Evolutionary conservation across 257 asterid genomes (phyloP).

Genomic region (Apocynum venetum): DNA sequence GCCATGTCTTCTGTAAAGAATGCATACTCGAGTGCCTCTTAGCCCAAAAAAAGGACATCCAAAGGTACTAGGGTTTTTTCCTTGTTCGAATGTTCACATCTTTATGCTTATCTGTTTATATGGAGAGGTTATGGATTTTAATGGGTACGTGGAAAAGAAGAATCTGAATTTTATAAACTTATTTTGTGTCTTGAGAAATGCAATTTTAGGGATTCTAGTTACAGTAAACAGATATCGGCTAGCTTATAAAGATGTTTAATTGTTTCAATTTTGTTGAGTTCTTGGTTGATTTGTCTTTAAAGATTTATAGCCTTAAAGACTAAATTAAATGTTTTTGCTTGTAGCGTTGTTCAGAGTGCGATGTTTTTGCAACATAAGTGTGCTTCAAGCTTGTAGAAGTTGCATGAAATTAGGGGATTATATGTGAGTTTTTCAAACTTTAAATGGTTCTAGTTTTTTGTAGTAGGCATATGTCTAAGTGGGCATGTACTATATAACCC

Average conservation of each 20-base stretch:
- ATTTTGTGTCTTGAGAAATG: neutral
- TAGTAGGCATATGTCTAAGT: neutral
- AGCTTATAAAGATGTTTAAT: neutral
- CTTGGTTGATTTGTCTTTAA: neutral
- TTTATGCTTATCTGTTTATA: neutral
- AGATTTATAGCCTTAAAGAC: neutral
- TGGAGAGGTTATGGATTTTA: neutral
- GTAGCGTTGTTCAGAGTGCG: neutral
- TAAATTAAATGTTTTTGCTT: neutral
- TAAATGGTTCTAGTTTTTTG: neutral
- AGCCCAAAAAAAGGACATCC: conserved; percentile 86
- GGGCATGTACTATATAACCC: neutral
- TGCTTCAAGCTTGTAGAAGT: neutral
- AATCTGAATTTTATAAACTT: neutral
- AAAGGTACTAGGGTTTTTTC: conserved; percentile 38
- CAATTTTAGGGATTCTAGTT: neutral
- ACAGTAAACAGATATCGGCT: neutral
- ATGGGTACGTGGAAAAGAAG: neutral
- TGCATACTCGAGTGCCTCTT: conserved; percentile 87
- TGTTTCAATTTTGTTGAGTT: neutral
- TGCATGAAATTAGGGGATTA: neutral
- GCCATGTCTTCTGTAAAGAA: conserved; percentile 88
- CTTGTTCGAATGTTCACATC: neutral
- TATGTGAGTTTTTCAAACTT: neutral
- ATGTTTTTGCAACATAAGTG: neutral